These are phyloP conservation scores for Xylogone sp. DNA, from an alignment of 2,329 filamentous ascomycete species.

Conservation along the genomic window DNA sequence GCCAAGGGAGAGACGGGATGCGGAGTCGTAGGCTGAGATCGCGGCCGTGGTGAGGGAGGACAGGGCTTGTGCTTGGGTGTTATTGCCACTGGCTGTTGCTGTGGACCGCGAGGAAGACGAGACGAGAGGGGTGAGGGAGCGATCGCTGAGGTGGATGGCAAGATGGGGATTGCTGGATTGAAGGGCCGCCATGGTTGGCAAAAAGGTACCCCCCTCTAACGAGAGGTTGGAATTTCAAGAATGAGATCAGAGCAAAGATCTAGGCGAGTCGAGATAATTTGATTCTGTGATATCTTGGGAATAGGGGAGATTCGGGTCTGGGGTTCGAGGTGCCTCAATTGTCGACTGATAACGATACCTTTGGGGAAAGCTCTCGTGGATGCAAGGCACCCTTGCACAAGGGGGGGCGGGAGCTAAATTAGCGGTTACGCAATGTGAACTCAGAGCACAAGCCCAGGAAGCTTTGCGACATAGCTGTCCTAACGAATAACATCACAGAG, in stretches of 20 bases:
- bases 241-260: neutral
- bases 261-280: no score
- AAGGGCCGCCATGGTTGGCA: conserved; percentile 5
- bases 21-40: conserved; percentile 49
- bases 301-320: no score
- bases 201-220: no score
- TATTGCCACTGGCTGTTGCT: neutral
- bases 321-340: neutral
- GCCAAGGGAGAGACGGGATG: conserved; percentile 50
- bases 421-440: conserved; percentile 4
- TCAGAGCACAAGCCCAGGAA: neutral
- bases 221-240: no score
- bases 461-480: neutral
- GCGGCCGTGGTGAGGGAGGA: conserved; percentile 49
- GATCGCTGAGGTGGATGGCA: conserved; percentile 54
- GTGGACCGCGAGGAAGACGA: conserved; percentile 31
- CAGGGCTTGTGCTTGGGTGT: conserved; percentile 40
- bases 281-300: no score
- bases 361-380: neutral
- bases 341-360: neutral
- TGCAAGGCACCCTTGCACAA: neutral
- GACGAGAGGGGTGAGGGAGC: conserved; percentile 53
- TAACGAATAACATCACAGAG: neutral
- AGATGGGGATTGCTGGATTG: conserved; percentile 28
- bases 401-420: conserved; percentile 12